phyloP scores from a whole-genome alignment of 495 filamentous ascomycete species.

The Penicillium tannophilum region DNA sequence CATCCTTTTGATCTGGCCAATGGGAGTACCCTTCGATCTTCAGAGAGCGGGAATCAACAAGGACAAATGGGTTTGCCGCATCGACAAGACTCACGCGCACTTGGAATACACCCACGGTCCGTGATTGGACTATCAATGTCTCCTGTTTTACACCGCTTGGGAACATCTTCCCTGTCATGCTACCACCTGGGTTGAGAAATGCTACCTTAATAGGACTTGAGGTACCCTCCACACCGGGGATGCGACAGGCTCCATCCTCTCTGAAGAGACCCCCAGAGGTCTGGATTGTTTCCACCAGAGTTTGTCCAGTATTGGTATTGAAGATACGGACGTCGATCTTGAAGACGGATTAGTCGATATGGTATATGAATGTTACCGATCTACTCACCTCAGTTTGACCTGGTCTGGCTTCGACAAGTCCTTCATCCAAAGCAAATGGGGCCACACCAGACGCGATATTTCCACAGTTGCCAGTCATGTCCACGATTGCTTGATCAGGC shows the following conservation, averaged over 20 bases:
- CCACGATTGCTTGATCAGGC: conserved; percentile 31
- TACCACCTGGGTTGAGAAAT: conserved; percentile 33
- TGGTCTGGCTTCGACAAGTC: conserved; percentile 23
- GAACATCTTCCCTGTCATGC: conserved; percentile 37
- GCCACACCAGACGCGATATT: conserved; percentile 43
- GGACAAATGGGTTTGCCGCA: conserved; percentile 37
- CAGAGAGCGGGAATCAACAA: conserved; percentile 31
- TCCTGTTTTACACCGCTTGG: conserved; percentile 29
- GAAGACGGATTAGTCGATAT: not conserved
- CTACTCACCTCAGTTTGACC: conserved; percentile 27
- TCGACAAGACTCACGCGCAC: conserved; percentile 35
- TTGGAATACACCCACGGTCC: conserved; percentile 1
- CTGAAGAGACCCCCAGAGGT: conserved; percentile 21
- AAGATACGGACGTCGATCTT: conserved; percentile 35
- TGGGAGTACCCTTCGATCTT: conserved; percentile 7
- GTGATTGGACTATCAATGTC: conserved; percentile 17
- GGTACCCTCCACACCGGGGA: conserved; percentile 30
- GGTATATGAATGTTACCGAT: not conserved
- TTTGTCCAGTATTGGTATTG: conserved; percentile 35
- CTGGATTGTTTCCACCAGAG: conserved; percentile 31
- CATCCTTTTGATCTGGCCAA: conserved; percentile 1
- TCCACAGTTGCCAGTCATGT: conserved; percentile 45
- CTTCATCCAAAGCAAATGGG: conserved; percentile 40
- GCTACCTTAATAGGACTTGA: conserved; percentile 30
- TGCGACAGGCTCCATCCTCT: conserved; percentile 29